Evolutionary conservation across 805 yeast species (phyloP), one percentile per base, ranked within the genome.

Genomic region (Wickerhamiella brachini): DNA sequence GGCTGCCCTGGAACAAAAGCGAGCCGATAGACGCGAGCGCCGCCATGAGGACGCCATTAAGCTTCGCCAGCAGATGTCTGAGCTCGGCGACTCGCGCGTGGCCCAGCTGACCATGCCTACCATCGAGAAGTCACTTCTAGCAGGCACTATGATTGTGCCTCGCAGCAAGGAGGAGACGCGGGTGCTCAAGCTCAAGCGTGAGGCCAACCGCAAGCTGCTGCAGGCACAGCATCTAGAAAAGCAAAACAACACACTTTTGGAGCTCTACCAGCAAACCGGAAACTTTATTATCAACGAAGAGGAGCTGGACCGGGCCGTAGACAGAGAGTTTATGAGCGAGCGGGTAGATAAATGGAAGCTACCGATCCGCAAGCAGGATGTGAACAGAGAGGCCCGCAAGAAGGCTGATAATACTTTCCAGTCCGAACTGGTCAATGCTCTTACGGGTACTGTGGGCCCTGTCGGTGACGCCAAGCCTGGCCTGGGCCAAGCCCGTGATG

Each of bases 101-200:
- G 73, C 78, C 47, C 56, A 72, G 59, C 74, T 82, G 60, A 85
- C 95, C 1, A 71, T 86, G 48, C 96, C 96, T 46, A 83, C 95
- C 1, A 71, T 88, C 52, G 87, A 83, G 59, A 72, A 75, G 39
- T 48, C 60, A 9, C 54, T 62, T 17, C 73, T 79, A 56, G 65
- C 74, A 21, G 85, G 85, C 2, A 85, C 90, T 15, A 68, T 87
- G 54, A 77, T 89, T 72, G 75, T 83, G 62, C 76, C 69, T 46
- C 76, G 95, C 65, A 83, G 94, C 0, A 71, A 69, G 22, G 93
- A 81, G 60, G 95, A 89, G 67, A 65, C 68, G 48, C 75, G 73
- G 49, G 59, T 75, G 26, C 68, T 85, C 56, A 59, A 66, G 29
- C 74, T 78, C 59, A 85, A 83, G 65, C 75, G 89, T 57, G 66